Evolutionary conservation across 768 basidiomycete species (phyloP), one percentile per base, ranked within the genome.

Genomic region (Boletales sp.): DNA sequence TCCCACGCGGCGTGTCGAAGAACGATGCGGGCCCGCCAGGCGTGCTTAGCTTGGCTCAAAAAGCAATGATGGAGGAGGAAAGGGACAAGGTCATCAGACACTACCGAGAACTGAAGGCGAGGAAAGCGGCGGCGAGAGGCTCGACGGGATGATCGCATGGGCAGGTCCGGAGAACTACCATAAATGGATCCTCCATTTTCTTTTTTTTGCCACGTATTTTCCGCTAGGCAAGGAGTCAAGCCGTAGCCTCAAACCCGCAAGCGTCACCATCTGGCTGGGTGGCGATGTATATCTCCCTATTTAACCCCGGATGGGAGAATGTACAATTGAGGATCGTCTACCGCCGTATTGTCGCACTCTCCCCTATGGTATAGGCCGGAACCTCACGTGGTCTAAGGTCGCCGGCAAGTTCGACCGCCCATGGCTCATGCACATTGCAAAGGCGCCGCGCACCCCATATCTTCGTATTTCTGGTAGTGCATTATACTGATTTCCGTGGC

Each of bases 31-130:
- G 70, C 73, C 59, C 61, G 54, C 45, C 51, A 37, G 76, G 75
- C 3, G 75, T 87, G 8, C 56, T 90, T 29, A 85, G 84, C 27
- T 83, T 89, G 78, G 82, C 84, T 13, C 87, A 90, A 70, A 83
- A 81, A 62, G 74, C 74, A 7, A 82, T 87, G 82, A 82, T 92
- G 79, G 86, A 86, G 59, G 72, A 74, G 45, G 88, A 90, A 65
- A 75, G 89, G 54, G 83, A 86, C 57, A 83, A 77, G 52, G 86
- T 70, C 18, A 83, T 92, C 51, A 69, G 66, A 60, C 74, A 77
- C 47, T 90, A 90, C 65, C 71, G 89, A 51, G 78, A 84, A 66
- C 59, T 90, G 66, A 90, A 85, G 65, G 82, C 78, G 18, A 70
- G 62, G 56, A 75, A 38, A 43, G 48, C 47, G 47, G 44, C 42